Base-by-base conservation (phyloP, 208 protist genomes). In the Blastocrithidia nonstop region DNA sequence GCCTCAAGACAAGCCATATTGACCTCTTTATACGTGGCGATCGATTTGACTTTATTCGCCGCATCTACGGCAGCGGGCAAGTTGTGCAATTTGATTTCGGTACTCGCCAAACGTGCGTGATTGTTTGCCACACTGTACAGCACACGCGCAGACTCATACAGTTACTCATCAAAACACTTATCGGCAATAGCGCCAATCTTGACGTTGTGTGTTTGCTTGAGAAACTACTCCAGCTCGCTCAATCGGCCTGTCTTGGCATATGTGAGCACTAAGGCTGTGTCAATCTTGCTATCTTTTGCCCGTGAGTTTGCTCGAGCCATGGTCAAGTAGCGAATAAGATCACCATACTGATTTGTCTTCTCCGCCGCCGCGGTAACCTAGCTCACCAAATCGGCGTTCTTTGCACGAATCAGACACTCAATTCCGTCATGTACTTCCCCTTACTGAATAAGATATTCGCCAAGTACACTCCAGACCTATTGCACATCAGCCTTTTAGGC, bases 181-280 rank as follows among this genome's bases (percentile, higher is more conserved):
- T 99, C 97, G 21, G 95, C 98, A 20, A 99, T 89, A 7, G 53
- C 52, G 57, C 89, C 81, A 33, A 99, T 87, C 60, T 98, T 76
- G 28, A 96, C 95, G 32, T 87, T 88, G 79, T 99, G 97, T 17
- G 97, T 94, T 22, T 82, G 68, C 32, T 88, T 88, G 40, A 99
- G 84, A 59, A 99, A 99, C 49, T 99, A 96, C 74, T 99, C 97
- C 23, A 99, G 68, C 49, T 99, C 97, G 19, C 78, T 66, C 11
- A 99, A 75, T 25, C 89, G 85, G 54, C 95, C 95, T 13, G 96
- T 98, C 50, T 93, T 96, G 28, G 96, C 94, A 57, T 88, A 97
- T 24, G 88, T 87, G 48, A 97, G 98, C 29, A 98, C 72, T 17
- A 99, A 71, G 45, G 98, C 96, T 11, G 95, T 97, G 69, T 99